phyloP scores from a whole-genome alignment of 2,329 filamentous ascomycete species.

The Epichloe aotearoae region DNA sequence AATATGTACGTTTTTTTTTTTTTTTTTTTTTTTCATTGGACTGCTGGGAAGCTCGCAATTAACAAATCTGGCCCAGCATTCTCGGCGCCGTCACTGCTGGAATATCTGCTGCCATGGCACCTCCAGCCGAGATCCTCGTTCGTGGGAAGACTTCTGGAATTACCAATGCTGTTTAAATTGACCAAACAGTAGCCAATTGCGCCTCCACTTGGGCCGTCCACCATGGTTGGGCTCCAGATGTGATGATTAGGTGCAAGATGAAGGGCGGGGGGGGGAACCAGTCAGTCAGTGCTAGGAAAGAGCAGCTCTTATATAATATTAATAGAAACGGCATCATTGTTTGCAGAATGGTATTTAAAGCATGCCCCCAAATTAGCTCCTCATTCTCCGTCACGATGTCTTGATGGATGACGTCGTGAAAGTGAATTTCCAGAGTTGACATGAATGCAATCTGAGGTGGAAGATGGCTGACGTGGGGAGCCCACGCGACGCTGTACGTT shows the following conservation, averaged over 20 bases:
- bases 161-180: not conserved
- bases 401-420: too few relatives aligned
- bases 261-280: not conserved
- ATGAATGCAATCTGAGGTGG: too few relatives aligned
- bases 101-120: slow-evolving; percentile 8
- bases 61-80: slow-evolving; percentile 8
- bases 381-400: too few relatives aligned
- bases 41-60: not conserved
- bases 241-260: not conserved
- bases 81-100: slow-evolving; percentile 11
- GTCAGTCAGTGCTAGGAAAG: not conserved
- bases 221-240: too few relatives aligned
- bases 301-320: not conserved
- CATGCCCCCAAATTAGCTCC: too few relatives aligned
- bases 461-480: too few relatives aligned
- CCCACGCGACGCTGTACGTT: too few relatives aligned
- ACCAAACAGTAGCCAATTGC: not conserved
- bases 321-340: not conserved
- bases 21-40: not conserved
- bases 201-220: not conserved
- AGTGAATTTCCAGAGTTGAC: too few relatives aligned
- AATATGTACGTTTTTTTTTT: slow-evolving; percentile 13
- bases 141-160: not conserved
- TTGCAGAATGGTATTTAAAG: too few relatives aligned
- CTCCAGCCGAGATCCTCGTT: not conserved